These are phyloP conservation scores for Penicillium verhagenii DNA, from an alignment of 495 filamentous ascomycete species.

Conservation along the genomic window DNA sequence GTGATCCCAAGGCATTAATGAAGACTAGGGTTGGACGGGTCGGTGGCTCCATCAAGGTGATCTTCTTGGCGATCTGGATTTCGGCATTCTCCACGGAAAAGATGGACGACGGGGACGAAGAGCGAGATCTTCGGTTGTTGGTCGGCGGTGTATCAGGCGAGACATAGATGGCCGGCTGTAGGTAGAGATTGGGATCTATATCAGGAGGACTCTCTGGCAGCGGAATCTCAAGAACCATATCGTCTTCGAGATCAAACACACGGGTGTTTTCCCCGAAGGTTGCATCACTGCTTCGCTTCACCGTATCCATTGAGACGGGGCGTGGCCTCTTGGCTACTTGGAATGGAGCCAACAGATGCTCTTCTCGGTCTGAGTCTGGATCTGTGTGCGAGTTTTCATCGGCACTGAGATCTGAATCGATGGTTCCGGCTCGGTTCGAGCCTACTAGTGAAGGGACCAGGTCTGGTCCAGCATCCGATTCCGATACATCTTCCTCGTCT, in stretches of 20 bases:
- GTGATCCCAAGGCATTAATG: constrained; percentile 30
- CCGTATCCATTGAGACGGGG: constrained; percentile 41
- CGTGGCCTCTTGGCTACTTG: constrained; percentile 27
- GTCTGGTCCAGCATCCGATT: constrained; percentile 38
- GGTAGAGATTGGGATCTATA: constrained; percentile 33
- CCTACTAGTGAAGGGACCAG: constrained; percentile 35
- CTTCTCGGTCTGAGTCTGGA: constrained; percentile 27
- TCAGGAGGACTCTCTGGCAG: constrained; percentile 31
- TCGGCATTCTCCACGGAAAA: constrained; percentile 38
- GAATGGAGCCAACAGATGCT: constrained; percentile 23
- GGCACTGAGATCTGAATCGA: constrained; percentile 34
- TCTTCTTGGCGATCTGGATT: constrained; percentile 37
- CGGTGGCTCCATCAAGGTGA: constrained; percentile 34
- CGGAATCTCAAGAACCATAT: constrained; percentile 40
- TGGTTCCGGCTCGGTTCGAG: constrained; percentile 24
- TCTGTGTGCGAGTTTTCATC: constrained; percentile 30
- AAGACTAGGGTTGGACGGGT: constrained; percentile 39
- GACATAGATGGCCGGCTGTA: constrained; percentile 37
- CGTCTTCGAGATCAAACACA: constrained; percentile 39
- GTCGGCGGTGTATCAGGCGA: constrained; percentile 23
- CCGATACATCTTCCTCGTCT: constrained; percentile 46
- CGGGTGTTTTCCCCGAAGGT: constrained; percentile 36
- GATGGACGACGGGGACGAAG: constrained; percentile 32
- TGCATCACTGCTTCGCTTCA: constrained; percentile 40
- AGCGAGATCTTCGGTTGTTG: constrained; percentile 21